Conservation (phyloP, 1,139 yeast species). For the Blastobotrys petasosporus region DNA sequence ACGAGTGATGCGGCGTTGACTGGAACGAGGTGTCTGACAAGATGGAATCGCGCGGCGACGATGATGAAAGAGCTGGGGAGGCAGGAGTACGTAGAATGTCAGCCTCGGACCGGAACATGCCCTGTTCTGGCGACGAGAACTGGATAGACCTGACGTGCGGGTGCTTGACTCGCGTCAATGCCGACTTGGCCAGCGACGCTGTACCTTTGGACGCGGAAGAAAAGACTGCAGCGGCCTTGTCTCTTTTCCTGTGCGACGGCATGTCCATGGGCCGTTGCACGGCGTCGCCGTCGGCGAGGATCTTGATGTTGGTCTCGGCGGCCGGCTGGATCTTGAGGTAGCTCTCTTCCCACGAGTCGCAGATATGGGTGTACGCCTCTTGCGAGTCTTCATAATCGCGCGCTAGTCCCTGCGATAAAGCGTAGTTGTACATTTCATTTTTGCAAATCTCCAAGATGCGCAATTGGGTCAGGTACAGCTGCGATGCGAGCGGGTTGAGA, state of each 20-base stretch:
- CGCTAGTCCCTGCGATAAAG: conserved; percentile 17
- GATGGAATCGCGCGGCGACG: not conserved
- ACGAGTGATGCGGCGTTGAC: not conserved
- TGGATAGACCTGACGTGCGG: conserved; percentile 17
- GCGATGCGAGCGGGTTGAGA: conserved; percentile 36
- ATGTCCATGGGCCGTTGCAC: conserved; percentile 25
- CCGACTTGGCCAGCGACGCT: conserved; percentile 18
- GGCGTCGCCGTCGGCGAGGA: conserved; percentile 27
- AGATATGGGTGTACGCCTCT: conserved; percentile 17
- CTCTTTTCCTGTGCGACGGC: conserved; percentile 11
- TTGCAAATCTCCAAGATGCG: conserved; percentile 24
- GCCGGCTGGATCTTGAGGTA: conserved; percentile 27
- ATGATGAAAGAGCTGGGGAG: conserved; percentile 3
- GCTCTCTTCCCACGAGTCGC: conserved; percentile 29
- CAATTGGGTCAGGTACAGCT: conserved; percentile 29
- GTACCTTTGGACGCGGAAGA: conserved; percentile 19
- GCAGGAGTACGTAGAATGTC: conserved; percentile 17
- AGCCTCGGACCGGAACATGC: conserved; percentile 27
- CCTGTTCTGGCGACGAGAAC: conserved; percentile 25
- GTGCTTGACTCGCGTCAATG: conserved; percentile 19
- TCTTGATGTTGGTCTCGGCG: conserved; percentile 28
- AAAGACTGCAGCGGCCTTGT: conserved; percentile 21
- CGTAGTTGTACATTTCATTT: conserved; percentile 24
- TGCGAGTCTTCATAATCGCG: not conserved
- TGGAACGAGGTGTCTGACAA: not conserved